Evolutionary conservation across 768 basidiomycete genomes (phyloP), one percentile per base, ranked within the genome.

Genomic region (Collybiopsis luxurians): DNA sequence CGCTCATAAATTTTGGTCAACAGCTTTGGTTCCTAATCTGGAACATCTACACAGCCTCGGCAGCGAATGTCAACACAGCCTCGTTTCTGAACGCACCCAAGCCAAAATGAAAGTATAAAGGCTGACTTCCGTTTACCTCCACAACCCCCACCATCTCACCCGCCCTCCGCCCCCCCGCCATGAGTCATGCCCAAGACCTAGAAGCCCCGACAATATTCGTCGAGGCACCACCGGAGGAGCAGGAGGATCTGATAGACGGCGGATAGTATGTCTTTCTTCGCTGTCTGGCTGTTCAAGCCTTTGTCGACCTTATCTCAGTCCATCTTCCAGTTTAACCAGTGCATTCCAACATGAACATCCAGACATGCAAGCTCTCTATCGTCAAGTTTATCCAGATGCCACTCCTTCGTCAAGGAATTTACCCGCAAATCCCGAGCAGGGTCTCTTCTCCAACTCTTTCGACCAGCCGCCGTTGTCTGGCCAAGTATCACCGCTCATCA

Each of bases 121-220:
- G 5, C 13, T 5, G 6, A 13, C 31, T 5, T 34, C 31, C 31
- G 31, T 5, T 34, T 34, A 6, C 31, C 5, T 34, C 31, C 31
- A 6, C 13, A 5, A 6, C 31, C 31, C 5, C 28, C 19, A 12
- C 23, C 40, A 19, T 15, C 23, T 24, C 39, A 40, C 23, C 40
- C 6, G n/a, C 2, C 4, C 28, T 15, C 39, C 42, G 17, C 10
- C 21, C 27, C 23, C 53, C 42, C 42, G 27, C 40, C 39, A 54
- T 54, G 39, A 42, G 53, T 54, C 53, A 43, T 27, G 40, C n/a
- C 43, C 53, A 42, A 30, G 53, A 54, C 9, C 27, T 54, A 9
- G 53, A 54, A 54, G 53, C 53, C 17, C 53, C 53, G 27, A 54
- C 53, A 43, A 54, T 54, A 6, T 34, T 44, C 17, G 53, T 54